phyloP scores from a whole-genome alignment of 495 filamentous ascomycete species.

The Elasticomyces elasticus region DNA sequence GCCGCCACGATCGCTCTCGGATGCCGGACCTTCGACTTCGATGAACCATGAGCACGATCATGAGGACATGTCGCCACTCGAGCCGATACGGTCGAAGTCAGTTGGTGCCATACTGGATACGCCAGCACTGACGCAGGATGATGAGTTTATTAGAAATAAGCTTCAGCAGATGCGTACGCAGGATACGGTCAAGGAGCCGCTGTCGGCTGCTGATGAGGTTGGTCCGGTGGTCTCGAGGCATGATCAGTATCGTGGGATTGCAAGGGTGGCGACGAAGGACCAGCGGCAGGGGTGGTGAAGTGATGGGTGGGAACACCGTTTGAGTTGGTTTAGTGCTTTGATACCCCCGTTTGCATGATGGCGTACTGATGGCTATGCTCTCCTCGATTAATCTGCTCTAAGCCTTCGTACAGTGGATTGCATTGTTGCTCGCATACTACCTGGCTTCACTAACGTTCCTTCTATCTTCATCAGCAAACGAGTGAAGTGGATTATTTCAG shows the following conservation, averaged over 20 bases:
- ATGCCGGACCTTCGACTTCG: slow-evolving; percentile 4
- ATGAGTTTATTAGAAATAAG: slow-evolving; percentile 7
- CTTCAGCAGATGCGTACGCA: slow-evolving; percentile 11
- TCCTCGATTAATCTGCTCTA: no score
- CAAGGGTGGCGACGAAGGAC: slow-evolving; percentile 13
- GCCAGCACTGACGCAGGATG: not conserved
- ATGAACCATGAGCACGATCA: not conserved
- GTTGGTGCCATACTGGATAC: slow-evolving; percentile 16
- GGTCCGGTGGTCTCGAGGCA: slow-evolving; percentile 9
- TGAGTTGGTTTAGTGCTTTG: not conserved
- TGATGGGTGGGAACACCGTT: not conserved
- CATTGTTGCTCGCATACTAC: no score
- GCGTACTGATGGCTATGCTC: not conserved
- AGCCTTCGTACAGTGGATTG: no score
- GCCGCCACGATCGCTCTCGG: slow-evolving; percentile 9
- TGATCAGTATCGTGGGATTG: slow-evolving; percentile 23
- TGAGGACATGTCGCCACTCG: not conserved
- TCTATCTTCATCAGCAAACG: no score
- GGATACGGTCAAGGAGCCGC: slow-evolving; percentile 1
- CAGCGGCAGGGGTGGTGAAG: slow-evolving; percentile 5
- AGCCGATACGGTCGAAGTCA: slow-evolving; percentile 13
- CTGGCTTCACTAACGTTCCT: no score
- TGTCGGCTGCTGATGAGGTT: not conserved
- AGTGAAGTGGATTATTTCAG: no score
- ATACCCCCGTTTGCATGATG: not conserved